Conservation (phyloP, 192 early-diverging fungal species). For the Gryganskiella cystojenkinii region DNA sequence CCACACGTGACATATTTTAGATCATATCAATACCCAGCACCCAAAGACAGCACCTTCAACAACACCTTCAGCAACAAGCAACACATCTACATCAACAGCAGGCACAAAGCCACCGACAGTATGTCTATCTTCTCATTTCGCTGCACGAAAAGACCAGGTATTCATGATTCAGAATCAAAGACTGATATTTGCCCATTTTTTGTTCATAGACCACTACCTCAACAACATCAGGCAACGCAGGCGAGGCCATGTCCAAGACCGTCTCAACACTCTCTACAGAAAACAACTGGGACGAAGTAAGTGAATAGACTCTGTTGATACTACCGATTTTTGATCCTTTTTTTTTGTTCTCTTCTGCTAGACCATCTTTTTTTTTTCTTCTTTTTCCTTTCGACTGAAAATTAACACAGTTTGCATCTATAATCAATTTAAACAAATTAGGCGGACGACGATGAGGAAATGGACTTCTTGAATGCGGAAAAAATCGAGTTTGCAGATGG, state of each 20-base stretch:
- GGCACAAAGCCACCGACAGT: too few species aligned
- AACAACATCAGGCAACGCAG: not conserved
- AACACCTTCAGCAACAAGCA: too few species aligned
- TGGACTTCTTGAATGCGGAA: constrained; percentile 46
- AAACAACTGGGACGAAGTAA: constrained; percentile 51
- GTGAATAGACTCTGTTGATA: not conserved
- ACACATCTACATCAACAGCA: too few species aligned
- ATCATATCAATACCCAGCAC: too few species aligned
- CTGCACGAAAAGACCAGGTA: not conserved
- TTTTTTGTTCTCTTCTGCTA: not conserved
- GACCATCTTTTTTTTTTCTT: not conserved
- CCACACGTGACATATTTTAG: too few species aligned
- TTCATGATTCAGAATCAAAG: not conserved
- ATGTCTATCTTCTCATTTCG: too few species aligned
- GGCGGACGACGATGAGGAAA: constrained; percentile 44
- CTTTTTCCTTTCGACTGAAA: too few species aligned
- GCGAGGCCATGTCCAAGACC: constrained; percentile 48
- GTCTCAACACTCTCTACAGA: constrained; percentile 32
- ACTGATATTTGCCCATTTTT: not conserved
- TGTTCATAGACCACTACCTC: constrained; percentile 2
- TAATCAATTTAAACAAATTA: not conserved
- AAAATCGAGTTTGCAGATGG: constrained; percentile 47
- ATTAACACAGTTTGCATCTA: not conserved
- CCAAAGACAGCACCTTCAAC: too few species aligned
- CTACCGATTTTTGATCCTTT: too few species aligned